Evolutionary conservation across 1,284 basidiomycete species (phyloP).

Genomic region (Marasmius fiardii): DNA sequence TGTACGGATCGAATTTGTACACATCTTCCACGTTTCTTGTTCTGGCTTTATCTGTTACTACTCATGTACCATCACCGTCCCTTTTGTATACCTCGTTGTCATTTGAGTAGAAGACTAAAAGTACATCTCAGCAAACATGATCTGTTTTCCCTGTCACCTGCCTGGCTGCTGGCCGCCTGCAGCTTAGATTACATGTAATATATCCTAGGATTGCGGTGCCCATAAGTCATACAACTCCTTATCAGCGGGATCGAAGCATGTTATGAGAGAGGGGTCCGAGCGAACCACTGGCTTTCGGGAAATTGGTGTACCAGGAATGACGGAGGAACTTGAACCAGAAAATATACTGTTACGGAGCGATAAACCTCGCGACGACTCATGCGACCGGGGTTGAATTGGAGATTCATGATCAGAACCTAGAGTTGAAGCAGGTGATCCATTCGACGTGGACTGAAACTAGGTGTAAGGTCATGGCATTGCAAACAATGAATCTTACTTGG

Average conservation of each 20-base stretch:
- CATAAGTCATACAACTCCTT: slow-evolving; percentile 72
- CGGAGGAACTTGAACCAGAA: slow-evolving; percentile 14
- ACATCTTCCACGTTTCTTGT: not conserved
- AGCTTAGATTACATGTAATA: not conserved
- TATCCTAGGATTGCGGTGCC: slow-evolving; percentile 45
- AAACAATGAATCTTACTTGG: no score
- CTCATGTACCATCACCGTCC: no score
- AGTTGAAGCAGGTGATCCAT: slow-evolving; percentile 29
- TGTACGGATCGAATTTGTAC: not conserved
- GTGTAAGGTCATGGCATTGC: no score
- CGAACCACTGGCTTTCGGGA: slow-evolving; percentile 46
- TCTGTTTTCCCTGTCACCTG: no score
- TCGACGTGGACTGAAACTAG: slow-evolving; percentile 12
- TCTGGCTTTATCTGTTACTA: not conserved
- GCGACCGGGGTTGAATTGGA: slow-evolving; percentile 3
- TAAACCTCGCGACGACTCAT: slow-evolving; percentile 23
- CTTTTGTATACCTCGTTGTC: no score
- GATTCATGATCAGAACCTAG: slow-evolving; percentile 29
- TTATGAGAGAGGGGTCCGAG: slow-evolving; percentile 59
- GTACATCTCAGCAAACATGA: no score
- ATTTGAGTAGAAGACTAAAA: not conserved
- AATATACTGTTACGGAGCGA: slow-evolving; percentile 23
- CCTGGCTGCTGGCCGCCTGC: no score
- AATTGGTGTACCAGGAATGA: slow-evolving; percentile 18
- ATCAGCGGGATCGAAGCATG: slow-evolving; percentile 70